phyloP scores from a whole-genome alignment of 2,329 filamentous ascomycete species.

The Botrytis galanthina region DNA sequence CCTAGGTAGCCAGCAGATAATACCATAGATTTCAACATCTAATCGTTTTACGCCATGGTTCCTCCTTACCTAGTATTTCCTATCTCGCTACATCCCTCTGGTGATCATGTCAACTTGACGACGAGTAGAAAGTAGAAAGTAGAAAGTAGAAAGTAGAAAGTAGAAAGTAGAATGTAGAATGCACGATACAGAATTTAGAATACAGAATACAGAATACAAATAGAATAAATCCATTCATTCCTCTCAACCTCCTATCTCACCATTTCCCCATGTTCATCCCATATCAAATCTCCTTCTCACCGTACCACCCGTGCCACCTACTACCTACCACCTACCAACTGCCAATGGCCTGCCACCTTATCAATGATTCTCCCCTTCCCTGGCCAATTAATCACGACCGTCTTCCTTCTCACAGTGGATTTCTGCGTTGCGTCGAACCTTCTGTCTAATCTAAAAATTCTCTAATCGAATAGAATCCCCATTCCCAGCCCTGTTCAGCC shows the following conservation, averaged over 20 bases:
- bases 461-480: not conserved
- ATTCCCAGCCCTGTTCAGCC: constrained; percentile 14
- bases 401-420: not conserved
- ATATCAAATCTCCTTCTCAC: not conserved
- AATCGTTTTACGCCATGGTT: not conserved
- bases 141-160: not conserved
- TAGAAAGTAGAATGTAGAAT: no score
- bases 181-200: not conserved
- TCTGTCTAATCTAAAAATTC: not conserved
- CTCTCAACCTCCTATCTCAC: not conserved
- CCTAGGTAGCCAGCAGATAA: not conserved
- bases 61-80: not conserved
- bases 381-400: not conserved
- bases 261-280: not conserved
- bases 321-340: constrained; percentile 26
- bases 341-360: not conserved
- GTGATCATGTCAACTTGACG: not conserved
- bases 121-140: not conserved
- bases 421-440: not conserved
- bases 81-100: not conserved
- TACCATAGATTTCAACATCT: not conserved
- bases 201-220: no score
- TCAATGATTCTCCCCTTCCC: not conserved
- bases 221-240: not conserved
- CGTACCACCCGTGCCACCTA: constrained; percentile 7